phyloP scores from a whole-genome alignment of 2,329 filamentous ascomycete genomes.

The Clonostachys sp. region DNA sequence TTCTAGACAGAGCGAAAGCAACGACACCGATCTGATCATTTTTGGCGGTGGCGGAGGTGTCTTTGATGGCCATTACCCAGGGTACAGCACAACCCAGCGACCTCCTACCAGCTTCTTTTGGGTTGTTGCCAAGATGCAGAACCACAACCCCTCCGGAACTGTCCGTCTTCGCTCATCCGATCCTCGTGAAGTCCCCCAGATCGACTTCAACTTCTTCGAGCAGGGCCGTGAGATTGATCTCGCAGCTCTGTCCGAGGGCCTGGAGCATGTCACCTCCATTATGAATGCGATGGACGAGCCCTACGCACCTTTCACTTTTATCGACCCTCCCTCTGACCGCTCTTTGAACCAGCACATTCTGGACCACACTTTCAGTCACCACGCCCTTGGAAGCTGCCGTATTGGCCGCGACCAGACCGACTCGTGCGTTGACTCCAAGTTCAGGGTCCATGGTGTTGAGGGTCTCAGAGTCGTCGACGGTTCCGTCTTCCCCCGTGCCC shows the following conservation, averaged over 20 bases:
- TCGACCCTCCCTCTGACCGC: not conserved
- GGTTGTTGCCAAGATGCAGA: conserved; percentile 52
- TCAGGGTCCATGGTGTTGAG: conserved; percentile 48
- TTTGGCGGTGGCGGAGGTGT: conserved; percentile 45
- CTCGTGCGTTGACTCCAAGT: conserved; percentile 50
- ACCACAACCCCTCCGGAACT: conserved; percentile 53
- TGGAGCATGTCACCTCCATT: not conserved
- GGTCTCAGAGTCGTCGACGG: conserved; percentile 57
- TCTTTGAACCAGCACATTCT: not conserved
- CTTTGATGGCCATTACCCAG: conserved; percentile 53
- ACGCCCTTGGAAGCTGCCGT: conserved; percentile 48
- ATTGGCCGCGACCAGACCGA: conserved; percentile 49
- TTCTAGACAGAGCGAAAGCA: conserved; percentile 18
- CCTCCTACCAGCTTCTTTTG: conserved; percentile 34
- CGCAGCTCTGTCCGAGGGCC: not conserved
- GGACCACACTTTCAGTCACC: conserved; percentile 50
- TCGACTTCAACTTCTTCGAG: conserved; percentile 44
- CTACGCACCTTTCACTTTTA: conserved; percentile 29
- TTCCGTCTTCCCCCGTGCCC: conserved; percentile 43
- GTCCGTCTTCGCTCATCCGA: conserved; percentile 55
- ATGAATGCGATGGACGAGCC: not conserved
- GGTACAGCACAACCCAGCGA: conserved; percentile 24
- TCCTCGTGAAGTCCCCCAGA: conserved; percentile 56
- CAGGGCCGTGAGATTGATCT: conserved; percentile 1
- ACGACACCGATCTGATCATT: conserved; percentile 45